Evolutionary conservation across 2,329 filamentous ascomycete genomes (phyloP).

Genomic region (Chrysoporthe cubensis): DNA sequence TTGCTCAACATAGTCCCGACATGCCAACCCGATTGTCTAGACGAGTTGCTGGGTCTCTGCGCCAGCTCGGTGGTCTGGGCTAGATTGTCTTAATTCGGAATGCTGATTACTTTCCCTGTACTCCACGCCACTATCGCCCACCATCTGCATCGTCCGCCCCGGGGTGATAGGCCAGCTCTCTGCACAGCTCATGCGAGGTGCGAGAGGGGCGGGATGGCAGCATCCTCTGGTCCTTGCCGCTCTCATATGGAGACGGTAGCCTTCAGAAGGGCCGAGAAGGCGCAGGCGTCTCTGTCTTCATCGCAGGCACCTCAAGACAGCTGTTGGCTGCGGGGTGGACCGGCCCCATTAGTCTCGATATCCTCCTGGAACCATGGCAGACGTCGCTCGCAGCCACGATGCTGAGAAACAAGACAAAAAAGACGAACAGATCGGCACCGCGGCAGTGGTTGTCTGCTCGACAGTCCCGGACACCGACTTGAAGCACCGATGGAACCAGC

Average conservation of each 20-base stretch:
- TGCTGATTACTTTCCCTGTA: background rate
- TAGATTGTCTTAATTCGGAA: background rate
- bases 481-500: background rate
- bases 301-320: background rate
- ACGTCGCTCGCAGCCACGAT: background rate
- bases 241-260: background rate
- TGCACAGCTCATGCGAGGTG: slow-evolving; percentile 3
- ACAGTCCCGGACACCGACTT: background rate
- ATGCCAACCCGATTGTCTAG: background rate
- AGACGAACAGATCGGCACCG: background rate
- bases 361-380: background rate
- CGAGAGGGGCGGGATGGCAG: background rate
- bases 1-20: background rate
- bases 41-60: background rate
- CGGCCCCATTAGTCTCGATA: background rate
- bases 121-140: background rate
- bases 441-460: background rate
- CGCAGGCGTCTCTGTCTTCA: background rate
- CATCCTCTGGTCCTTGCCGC: background rate
- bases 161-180: background rate
- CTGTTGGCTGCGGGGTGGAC: background rate
- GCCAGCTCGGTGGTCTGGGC: background rate
- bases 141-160: background rate
- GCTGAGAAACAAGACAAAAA: background rate
- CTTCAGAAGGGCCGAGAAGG: background rate